A percentile compares a stretch with the other conserved stretches of the same genome.
These are phyloP conservation scores for Blastobotrys chiropterorum DNA, from an alignment of 805 yeast genomes.

Conservation along the genomic window DNA sequence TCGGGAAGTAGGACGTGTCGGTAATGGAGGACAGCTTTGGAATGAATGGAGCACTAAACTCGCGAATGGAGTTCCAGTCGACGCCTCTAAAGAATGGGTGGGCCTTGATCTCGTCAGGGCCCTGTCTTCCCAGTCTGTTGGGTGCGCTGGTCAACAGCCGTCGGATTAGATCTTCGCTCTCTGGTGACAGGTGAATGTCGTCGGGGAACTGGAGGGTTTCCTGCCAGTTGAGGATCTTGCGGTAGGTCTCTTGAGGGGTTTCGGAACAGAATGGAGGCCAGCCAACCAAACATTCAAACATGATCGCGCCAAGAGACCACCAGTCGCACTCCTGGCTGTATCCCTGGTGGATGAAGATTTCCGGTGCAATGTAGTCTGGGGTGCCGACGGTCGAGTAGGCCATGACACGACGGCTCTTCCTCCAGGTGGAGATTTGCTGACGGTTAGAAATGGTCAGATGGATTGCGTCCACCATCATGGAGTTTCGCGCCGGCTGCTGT, in stretches of 20 bases:
- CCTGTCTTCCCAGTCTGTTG: slow-evolving; percentile 73
- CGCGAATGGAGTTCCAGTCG: slow-evolving; percentile 84
- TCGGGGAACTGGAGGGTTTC: slow-evolving; percentile 85
- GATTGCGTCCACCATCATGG: slow-evolving; percentile 89
- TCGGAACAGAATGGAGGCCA: slow-evolving; percentile 98
- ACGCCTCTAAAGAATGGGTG: slow-evolving; percentile 96
- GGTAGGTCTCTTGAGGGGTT: slow-evolving; percentile 88
- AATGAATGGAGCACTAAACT: slow-evolving; percentile 87
- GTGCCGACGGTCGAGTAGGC: slow-evolving; percentile 96
- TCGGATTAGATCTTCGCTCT: slow-evolving; percentile 80
- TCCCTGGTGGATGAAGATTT: slow-evolving; percentile 86
- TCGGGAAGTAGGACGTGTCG: slow-evolving; percentile 96
- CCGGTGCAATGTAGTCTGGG: slow-evolving; percentile 95
- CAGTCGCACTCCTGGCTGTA: slow-evolving; percentile 97
- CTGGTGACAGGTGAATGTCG: slow-evolving; percentile 82
- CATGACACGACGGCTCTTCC: slow-evolving; percentile 85
- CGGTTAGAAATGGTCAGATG: slow-evolving; percentile 92
- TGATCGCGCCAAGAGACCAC: slow-evolving; percentile 96
- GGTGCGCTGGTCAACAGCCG: slow-evolving; percentile 73
- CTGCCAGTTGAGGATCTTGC: slow-evolving; percentile 86
- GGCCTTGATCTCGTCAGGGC: slow-evolving; percentile 83
- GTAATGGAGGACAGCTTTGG: slow-evolving; percentile 89
- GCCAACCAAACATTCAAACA: slow-evolving; percentile 93
- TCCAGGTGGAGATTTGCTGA: slow-evolving; percentile 94
- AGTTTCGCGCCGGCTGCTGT: slow-evolving; percentile 46